Evolutionary conservation across 2,329 filamentous ascomycete genomes (phyloP).

Genomic region (Cyclaneusma minus): DNA sequence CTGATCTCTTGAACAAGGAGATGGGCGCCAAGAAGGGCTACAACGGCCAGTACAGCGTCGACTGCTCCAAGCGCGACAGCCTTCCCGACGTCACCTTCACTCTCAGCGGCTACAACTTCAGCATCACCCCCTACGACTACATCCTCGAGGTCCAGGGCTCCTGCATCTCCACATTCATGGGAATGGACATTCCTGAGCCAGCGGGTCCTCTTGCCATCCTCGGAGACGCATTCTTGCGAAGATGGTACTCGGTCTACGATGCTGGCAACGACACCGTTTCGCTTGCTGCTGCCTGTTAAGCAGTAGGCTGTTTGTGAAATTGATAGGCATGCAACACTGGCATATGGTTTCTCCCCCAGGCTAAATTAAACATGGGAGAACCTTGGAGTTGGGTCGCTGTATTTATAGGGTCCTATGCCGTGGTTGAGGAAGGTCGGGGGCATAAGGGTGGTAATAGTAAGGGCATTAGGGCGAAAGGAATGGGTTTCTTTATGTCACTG

Average conservation of each 20-base stretch:
- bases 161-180: conserved; percentile 96
- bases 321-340: too few species aligned
- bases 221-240: conserved; percentile 72
- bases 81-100: conserved; percentile 89
- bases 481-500: too few species aligned
- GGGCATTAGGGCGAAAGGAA: too few species aligned
- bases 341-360: too few species aligned
- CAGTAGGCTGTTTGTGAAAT: too few species aligned
- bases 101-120: conserved; percentile 84
- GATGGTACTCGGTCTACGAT: conserved; percentile 94
- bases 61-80: conserved; percentile 67
- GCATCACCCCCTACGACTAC: conserved; percentile 79
- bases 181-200: conserved; percentile 75
- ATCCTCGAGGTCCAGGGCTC: conserved; percentile 88
- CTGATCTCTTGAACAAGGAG: conserved; percentile 92
- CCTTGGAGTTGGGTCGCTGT: too few species aligned
- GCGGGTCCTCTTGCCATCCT: conserved; percentile 88
- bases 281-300: conserved; percentile 72
- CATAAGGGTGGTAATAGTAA: too few species aligned
- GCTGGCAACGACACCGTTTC: conserved; percentile 79
- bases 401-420: too few species aligned
- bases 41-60: conserved; percentile 91
- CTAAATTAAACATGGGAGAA: too few species aligned
- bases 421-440: too few species aligned
- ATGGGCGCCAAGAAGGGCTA: conserved; percentile 97